Evolutionary conservation across 495 filamentous ascomycete species (phyloP).

Genomic region (Mytilinidion resinicola): DNA sequence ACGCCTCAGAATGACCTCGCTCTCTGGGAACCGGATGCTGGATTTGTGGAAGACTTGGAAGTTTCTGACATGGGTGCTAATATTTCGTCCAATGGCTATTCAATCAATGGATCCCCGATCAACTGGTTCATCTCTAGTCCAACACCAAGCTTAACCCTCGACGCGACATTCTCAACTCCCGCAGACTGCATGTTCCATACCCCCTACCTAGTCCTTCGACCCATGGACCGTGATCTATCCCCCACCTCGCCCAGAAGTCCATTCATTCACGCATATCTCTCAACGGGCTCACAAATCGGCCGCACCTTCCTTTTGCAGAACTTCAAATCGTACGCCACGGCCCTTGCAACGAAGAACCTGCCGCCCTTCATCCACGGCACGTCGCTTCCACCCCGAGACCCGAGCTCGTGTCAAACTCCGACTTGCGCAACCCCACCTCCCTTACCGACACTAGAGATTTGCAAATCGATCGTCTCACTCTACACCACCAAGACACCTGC

Average conservation of each 20-base stretch:
- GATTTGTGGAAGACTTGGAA: neutral
- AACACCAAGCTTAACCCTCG: conserved; percentile 1
- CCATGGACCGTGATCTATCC: neutral
- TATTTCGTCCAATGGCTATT: neutral
- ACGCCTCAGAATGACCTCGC: neutral
- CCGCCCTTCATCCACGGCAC: neutral
- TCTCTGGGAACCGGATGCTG: neutral
- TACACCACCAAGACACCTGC: conserved; percentile 14
- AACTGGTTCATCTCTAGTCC: neutral
- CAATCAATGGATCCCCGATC: neutral
- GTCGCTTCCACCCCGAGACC: neutral
- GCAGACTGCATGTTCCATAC: conserved; percentile 5
- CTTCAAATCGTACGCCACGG: conserved; percentile 1
- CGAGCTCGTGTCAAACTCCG: neutral
- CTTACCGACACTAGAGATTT: conserved; percentile 9
- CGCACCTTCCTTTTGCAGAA: conserved; percentile 1
- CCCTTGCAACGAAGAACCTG: neutral
- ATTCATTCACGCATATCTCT: conserved; percentile 1
- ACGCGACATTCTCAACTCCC: neutral
- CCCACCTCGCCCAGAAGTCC: neutral
- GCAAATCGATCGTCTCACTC: conserved; percentile 15
- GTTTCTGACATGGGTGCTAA: neutral
- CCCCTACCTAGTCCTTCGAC: conserved; percentile 1
- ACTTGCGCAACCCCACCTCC: neutral
- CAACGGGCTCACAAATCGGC: neutral